Base-by-base conservation (phyloP, 2,329 filamentous ascomycete species). In the Microcyclospora tardicrescens region DNA sequence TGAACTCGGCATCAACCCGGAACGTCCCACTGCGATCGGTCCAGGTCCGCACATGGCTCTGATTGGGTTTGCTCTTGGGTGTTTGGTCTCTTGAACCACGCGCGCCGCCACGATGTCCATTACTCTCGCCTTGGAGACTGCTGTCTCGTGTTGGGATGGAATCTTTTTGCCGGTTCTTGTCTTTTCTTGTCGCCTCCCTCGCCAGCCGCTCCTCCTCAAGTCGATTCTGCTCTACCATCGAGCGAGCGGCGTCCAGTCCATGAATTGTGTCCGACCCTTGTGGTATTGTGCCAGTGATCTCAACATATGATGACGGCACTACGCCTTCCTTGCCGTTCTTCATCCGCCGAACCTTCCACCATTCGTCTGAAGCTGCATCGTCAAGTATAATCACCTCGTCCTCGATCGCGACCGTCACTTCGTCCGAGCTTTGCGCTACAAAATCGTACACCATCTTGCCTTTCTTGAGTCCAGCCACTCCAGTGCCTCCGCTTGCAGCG, bases 301-400 rank as follows among this genome's bases (percentile, higher is more conserved):
- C 89, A 51, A 98, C 80, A 55, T 96, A 98, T 62, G 85, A 94
- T 67, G 86, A 91, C 11, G 91, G 91, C 8, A 98, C 87, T 16
- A 98, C 91, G 30, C 91, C 91, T 64, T 95, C 85, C 57, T 86
- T 91, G 50, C 85, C 85, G 57, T 86, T 96, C 65, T 86, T 93
- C 46, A 95, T 56, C 28, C 87, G 77, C 43, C 83, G 77, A 28
- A 98, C 85, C 68, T 91, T 86, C 89, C 91, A 96, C 91, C 91
- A 98, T 58, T 98, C 91, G 42, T 95, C 86, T 45, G 87, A 95
- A 63, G 87, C 91, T 28, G 71, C 76, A 55, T 95, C 86, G 56
- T 98, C 89, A 40, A 96, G 61, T 38, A 98, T 69, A 33, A 93
- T 67, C 31, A 98, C 89, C 55, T 98, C 89, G 56, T 98, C 91